These are phyloP conservation scores for Vigna angularis DNA, from an alignment of 306 rosid genomes.

Conservation along the genomic window DNA sequence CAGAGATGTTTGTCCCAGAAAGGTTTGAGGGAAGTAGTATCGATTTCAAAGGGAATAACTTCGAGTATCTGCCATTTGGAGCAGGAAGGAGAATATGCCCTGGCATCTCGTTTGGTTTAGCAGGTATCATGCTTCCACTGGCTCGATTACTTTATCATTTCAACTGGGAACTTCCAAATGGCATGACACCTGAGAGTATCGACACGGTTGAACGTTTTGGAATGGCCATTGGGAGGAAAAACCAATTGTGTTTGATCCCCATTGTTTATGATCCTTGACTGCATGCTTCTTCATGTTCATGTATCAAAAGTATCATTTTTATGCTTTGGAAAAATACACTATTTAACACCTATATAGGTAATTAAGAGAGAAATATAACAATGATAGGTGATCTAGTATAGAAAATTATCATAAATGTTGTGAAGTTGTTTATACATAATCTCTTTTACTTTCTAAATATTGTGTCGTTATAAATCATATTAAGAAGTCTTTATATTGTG, in stretches of 20 bases:
- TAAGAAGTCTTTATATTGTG: too few species aligned
- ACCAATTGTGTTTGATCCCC: background rate
- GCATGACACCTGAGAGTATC: slow-evolving; percentile 2
- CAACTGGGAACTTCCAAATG: slow-evolving; percentile 28
- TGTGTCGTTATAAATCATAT: too few species aligned
- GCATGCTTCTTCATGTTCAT: background rate
- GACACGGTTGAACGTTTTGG: background rate
- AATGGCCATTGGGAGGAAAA: background rate
- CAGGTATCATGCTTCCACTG: background rate
- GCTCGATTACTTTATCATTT: slow-evolving; percentile 23
- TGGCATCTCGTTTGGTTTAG: background rate
- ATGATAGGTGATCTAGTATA: too few species aligned
- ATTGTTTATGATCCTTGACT: background rate
- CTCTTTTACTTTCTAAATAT: background rate
- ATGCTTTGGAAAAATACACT: too few species aligned
- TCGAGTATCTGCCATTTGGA: background rate
- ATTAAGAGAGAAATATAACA: too few species aligned
- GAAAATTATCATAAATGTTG: too few species aligned
- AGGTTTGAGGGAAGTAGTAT: background rate
- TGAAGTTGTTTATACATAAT: background rate
- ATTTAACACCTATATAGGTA: background rate
- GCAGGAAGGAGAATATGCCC: background rate
- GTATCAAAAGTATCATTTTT: background rate
- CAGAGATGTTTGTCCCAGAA: background rate
- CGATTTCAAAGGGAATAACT: background rate